Conservation (phyloP, 345 rosid genomes). For the Eucalyptus cladocalyx region DNA sequence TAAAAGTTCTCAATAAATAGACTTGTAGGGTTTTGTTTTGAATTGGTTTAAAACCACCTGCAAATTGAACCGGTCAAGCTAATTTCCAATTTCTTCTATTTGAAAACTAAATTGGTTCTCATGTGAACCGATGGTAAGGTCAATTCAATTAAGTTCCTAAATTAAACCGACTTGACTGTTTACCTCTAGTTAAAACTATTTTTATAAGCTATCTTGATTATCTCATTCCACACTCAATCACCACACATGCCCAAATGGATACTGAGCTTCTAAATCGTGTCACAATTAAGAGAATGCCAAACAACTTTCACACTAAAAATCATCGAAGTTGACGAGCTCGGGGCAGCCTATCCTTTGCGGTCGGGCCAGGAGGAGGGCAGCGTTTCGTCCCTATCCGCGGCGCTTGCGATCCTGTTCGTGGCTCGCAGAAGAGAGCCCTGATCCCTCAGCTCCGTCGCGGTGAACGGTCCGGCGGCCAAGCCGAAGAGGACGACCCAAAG, state of each 20-base stretch:
- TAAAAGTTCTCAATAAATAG: no score
- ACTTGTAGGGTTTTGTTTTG: background rate
- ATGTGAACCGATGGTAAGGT: rapidly evolving
- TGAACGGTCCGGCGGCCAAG: no score
- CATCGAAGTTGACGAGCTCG: rapidly evolving
- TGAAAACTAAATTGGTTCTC: rapidly evolving
- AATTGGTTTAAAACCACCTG: background rate
- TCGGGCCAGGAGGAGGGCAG: background rate
- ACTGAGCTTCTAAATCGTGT: background rate
- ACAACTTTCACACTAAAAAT: no score
- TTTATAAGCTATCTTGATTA: no score
- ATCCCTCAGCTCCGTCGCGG: background rate
- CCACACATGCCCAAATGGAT: rapidly evolving
- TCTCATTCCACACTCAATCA: background rate
- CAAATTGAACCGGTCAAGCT: rapidly evolving
- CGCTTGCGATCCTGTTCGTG: background rate
- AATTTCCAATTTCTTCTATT: background rate
- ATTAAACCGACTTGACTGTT: rapidly evolving
- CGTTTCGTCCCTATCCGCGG: background rate
- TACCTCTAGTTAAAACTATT: background rate
- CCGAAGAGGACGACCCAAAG: background rate
- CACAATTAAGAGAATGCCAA: background rate
- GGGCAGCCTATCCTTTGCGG: background rate
- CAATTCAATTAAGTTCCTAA: no score
- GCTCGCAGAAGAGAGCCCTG: background rate